These are phyloP conservation scores for Mallotus japonicus DNA, from an alignment of 441 rosid genomes.

Conservation along the genomic window DNA sequence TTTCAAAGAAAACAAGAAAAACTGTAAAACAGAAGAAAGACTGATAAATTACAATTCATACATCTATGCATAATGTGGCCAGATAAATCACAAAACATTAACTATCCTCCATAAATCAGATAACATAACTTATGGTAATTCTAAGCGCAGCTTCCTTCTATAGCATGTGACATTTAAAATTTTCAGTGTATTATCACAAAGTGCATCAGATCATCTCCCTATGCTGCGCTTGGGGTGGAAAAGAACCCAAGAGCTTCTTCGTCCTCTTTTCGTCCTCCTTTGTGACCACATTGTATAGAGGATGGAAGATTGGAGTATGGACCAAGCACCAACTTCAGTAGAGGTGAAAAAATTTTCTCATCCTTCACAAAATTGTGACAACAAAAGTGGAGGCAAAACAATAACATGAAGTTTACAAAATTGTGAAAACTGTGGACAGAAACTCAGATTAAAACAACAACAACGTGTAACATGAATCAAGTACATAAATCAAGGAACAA, in stretches of 20 bases:
- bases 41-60: no score
- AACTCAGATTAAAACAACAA: no score
- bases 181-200: background rate
- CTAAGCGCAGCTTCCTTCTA: no score
- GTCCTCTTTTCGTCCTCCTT: no score
- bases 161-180: background rate
- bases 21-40: no score
- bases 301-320: conserved; percentile 72
- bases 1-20: no score
- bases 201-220: background rate
- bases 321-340: conserved; percentile 60
- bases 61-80: no score
- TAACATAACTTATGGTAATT: no score
- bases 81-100: background rate
- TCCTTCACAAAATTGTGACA: no score
- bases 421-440: conserved; percentile 5
- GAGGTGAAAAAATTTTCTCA: conserved; percentile 31
- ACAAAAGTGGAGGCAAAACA: no score
- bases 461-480: no score
- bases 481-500: background rate
- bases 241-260: conserved; percentile 63
- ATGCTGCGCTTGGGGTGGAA: conserved; percentile 8
- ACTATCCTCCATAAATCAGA: background rate
- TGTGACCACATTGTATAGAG: conserved; percentile 67
- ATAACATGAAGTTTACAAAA: no score